Evolutionary conservation across 139 green algal genomes (phyloP), one percentile per base, ranked within the genome.

Genomic region (Chlorella sorokiniana): DNA sequence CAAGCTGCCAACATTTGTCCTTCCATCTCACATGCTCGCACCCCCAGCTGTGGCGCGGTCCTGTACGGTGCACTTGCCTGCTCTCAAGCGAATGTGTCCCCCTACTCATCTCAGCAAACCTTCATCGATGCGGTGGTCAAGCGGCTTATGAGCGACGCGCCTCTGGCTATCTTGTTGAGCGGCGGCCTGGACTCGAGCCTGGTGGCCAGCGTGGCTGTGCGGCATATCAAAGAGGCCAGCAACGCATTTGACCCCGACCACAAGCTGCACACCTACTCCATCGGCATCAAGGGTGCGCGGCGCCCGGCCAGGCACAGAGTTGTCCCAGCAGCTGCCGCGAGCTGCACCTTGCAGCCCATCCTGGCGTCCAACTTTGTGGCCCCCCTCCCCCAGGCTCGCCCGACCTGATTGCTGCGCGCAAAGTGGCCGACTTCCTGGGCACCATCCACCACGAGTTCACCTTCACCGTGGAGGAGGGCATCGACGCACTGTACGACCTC

Each of bases 391-490:
- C 88, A 51, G 96, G 96, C 52, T 93, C 94, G 22, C 96, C 96
- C 31, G 96, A 99, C 88, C 90, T 99, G 11, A 83, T 91, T n/a
- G 96, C 96, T 3, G 96, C 89, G 8, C 78, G 90, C 29, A 88
- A 94, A 78, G 97, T 99, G 79, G 94, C 96, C 4, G 88, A 96
- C 35, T 95, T 96, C 83, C 87, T 99, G 72, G 95, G 93, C 44
- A 99, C 96, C 1, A 81, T 93, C 61, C 96, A 99, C 91, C 94
- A 98, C 78, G 97, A 99, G 84, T 97, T 98, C 87, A 91, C 92
- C 69, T 99, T 99, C 90, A 99, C 96, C 14, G 93, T 97, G 38
- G 86, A 98, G 87, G 93, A 99, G 82, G 96, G 94, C 82, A 92
- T 98, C 33, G 97, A 99, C 85, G 95, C 95, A 40, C 89, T 99